Base-by-base conservation (phyloP, 768 basidiomycete species). In the Melanogaster broomeanus region DNA sequence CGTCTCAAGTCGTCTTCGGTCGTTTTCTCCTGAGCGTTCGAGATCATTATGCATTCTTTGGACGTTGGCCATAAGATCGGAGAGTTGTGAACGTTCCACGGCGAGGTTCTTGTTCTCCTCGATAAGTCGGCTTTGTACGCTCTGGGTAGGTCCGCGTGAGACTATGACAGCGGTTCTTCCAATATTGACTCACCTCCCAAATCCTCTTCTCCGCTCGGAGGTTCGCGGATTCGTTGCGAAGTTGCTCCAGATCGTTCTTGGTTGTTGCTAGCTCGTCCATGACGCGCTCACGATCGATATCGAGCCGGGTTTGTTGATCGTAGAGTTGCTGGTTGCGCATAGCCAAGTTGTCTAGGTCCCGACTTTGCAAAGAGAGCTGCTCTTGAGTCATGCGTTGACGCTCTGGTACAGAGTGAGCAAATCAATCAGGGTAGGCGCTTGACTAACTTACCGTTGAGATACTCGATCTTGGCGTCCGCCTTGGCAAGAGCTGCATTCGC, bases 151-250 rank as follows among this genome's bases (percentile, higher is more conserved):
- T 45, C 39, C 41, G 45, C 6, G 11, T 62, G 41, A 62, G n/a
- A 35, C 7, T 46, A 24, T n/a, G 51, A 16, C 10, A 4, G 4
- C 31, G 8, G 8, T 8, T 19, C 13, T 4, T n/a, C 19, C 6
- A 21, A 53, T 2, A 31, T 33, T n/a, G 30, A 63, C 79, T 28
- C 46, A 90, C 93, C 85, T 92, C 90, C 88, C 89, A 93, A 31
- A 95, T 90, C 62, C 84, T 87, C 75, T 93, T 95, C 78, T 98
- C 96, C 0, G 93, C 94, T 38, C 88, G 84, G 16, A 97, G 79
- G 65, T 91, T 95, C 3, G 90, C 88, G 56, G 78, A 82, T 60
- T 98, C 95, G 58, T 89, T 91, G 10, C 91, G 83, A 34, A 93
- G 73, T 51, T 89, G 85, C 55, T 95, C 92, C 15, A 87, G 71